Percentiles rank a stretch among this genome's conserved stretches.
phyloP scores from a whole-genome alignment of 768 basidiomycete genomes.

The Rhodotorula diobovata region DNA sequence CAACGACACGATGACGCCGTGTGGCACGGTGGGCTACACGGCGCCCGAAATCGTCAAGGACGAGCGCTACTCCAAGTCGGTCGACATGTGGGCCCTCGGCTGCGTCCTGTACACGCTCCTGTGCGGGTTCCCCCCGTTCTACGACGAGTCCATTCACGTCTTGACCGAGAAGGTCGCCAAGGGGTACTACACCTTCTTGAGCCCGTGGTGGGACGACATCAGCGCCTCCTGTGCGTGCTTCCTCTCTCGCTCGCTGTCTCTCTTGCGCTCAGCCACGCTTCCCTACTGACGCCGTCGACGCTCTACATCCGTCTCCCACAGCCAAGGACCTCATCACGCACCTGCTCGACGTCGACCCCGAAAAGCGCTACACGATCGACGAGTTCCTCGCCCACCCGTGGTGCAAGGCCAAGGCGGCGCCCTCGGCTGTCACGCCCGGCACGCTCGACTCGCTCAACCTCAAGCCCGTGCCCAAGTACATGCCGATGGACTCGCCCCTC shows the following conservation, averaged over 20 bases:
- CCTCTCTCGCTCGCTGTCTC: constrained; percentile 2
- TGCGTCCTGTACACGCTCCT: constrained; percentile 98
- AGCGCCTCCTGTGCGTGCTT: constrained; percentile 62
- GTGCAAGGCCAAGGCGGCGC: constrained; percentile 62
- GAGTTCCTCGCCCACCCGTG: constrained; percentile 96
- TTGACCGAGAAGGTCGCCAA: constrained; percentile 96
- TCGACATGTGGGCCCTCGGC: constrained; percentile 99
- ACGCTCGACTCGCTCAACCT: constrained; percentile 45
- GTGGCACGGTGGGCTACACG: constrained; percentile 99
- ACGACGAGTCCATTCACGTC: constrained; percentile 97
- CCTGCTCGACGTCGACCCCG: constrained; percentile 89
- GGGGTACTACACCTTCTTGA: constrained; percentile 96
- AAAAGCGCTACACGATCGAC: constrained; percentile 93
- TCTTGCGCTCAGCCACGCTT: not conserved
- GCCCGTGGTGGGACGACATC: constrained; percentile 99
- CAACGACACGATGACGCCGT: constrained; percentile 98
- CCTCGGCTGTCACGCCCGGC: constrained; percentile 59
- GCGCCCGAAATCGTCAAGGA: constrained; percentile 99
- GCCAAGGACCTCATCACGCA: constrained; percentile 95
- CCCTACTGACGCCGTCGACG: too few species aligned
- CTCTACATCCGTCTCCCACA: constrained; percentile 44
- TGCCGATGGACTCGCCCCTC: constrained; percentile 77
- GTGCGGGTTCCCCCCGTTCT: constrained; percentile 89
- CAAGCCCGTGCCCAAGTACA: constrained; percentile 48
- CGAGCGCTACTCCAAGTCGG: constrained; percentile 90